Conservation (phyloP, 495 filamentous ascomycete species). For the Daldinia grandis region DNA sequence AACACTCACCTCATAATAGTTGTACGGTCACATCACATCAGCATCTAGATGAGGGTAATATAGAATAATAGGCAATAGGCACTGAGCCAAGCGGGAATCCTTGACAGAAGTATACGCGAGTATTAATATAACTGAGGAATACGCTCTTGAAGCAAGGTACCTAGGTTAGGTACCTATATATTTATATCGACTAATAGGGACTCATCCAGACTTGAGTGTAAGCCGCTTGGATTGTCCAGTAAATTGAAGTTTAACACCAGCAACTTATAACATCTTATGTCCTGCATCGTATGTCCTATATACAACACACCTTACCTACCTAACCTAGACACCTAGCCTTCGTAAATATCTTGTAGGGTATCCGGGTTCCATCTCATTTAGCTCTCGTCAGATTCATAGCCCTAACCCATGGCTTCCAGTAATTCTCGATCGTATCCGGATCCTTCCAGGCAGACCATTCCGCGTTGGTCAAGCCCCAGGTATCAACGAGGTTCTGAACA, state of each 20-base stretch:
- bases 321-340: too few species aligned
- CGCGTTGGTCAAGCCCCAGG: constrained; percentile 55
- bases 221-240: too few species aligned
- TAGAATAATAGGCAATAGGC: constrained; percentile 4
- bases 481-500: constrained; percentile 56
- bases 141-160: background rate
- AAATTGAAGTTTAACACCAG: too few species aligned
- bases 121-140: background rate
- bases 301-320: background rate
- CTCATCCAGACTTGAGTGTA: too few species aligned
- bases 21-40: background rate
- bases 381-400: constrained; percentile 43
- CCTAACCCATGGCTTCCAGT: constrained; percentile 52
- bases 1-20: background rate
- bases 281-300: background rate
- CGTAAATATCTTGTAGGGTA: background rate
- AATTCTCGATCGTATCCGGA: constrained; percentile 44
- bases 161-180: too few species aligned
- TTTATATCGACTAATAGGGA: too few species aligned
- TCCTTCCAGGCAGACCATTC: constrained; percentile 55
- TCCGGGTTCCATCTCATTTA: background rate
- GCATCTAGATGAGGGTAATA: background rate
- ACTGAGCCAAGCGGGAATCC: background rate
- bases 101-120: background rate
- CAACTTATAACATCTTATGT: too few species aligned